phyloP scores from a whole-genome alignment of 1,284 basidiomycete species.

The Leccinum solheimii region DNA sequence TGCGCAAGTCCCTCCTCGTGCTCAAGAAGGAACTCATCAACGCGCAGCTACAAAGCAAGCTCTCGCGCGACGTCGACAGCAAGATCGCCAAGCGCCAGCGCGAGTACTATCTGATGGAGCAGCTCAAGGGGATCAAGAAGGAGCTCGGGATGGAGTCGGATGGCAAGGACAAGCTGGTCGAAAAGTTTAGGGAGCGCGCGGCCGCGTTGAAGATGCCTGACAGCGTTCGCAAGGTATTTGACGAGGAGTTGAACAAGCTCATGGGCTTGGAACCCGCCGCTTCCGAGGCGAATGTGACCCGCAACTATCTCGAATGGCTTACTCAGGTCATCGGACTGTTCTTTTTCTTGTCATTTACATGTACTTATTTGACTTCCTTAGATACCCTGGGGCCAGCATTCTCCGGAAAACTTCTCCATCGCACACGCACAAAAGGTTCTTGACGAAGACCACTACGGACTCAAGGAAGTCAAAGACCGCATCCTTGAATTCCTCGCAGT shows the following conservation, averaged over 20 bases:
- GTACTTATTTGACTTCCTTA: slow-evolving; percentile 28
- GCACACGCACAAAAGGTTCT: slow-evolving; percentile 82
- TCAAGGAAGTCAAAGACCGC: slow-evolving; percentile 94
- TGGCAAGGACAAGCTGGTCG: slow-evolving; percentile 96
- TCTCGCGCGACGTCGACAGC: slow-evolving; percentile 91
- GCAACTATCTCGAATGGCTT: slow-evolving; percentile 96
- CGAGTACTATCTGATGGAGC: slow-evolving; percentile 98
- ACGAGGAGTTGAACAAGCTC: slow-evolving; percentile 94
- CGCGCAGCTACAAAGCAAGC: slow-evolving; percentile 93
- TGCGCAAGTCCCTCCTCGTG: slow-evolving; percentile 89
- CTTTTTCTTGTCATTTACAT: background rate
- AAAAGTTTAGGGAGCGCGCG: slow-evolving; percentile 94
- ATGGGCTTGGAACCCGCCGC: slow-evolving; percentile 90
- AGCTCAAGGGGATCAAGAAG: slow-evolving; percentile 98
- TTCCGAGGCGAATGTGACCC: slow-evolving; percentile 91
- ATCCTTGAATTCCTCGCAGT: slow-evolving; percentile 99
- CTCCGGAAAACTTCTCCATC: slow-evolving; percentile 92
- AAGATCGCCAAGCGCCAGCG: slow-evolving; percentile 97
- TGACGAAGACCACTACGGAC: slow-evolving; percentile 95
- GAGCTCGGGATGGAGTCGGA: slow-evolving; percentile 97
- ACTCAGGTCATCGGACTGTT: slow-evolving; percentile 60
- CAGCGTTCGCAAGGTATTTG: slow-evolving; percentile 89
- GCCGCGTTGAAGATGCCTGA: slow-evolving; percentile 91
- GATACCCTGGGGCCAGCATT: slow-evolving; percentile 97
- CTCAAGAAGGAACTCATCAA: slow-evolving; percentile 99